Conservation (phyloP, 2,329 filamentous ascomycete species). For the Claviceps quebecensis region DNA sequence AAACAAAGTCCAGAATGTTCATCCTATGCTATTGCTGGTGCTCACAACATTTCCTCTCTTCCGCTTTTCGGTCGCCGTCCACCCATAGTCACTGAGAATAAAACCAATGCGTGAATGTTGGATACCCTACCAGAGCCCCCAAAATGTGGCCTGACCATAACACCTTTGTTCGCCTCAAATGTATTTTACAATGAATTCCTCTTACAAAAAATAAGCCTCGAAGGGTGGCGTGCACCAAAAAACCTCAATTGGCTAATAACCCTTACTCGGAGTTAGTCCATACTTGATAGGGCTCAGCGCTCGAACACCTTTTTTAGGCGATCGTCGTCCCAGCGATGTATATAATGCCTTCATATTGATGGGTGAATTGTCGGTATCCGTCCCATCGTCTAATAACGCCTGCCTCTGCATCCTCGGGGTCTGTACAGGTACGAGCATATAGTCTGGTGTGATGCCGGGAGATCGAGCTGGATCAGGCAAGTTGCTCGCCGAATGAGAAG, state of each 20-base stretch:
- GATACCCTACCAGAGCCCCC: not conserved
- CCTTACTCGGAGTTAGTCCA: constrained; percentile 24
- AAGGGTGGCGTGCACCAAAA: not conserved
- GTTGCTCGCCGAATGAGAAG: constrained; percentile 7
- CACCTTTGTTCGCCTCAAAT: not conserved
- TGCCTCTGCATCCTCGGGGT: constrained; percentile 32
- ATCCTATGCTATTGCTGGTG: not conserved
- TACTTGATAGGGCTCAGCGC: constrained; percentile 34
- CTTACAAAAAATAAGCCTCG: not conserved
- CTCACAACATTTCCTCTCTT: not conserved
- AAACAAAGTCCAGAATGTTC: not conserved
- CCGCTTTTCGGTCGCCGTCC: not conserved
- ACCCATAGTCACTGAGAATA: not conserved
- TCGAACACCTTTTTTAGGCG: constrained; percentile 35
- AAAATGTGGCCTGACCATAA: not conserved
- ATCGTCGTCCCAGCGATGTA: constrained; percentile 32
- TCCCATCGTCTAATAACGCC: constrained; percentile 29
- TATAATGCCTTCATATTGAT: constrained; percentile 27
- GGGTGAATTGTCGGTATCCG: constrained; percentile 38
- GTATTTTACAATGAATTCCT: not conserved
- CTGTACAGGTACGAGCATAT: constrained; percentile 37
- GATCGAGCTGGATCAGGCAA: constrained; percentile 12
- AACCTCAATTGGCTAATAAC: constrained; percentile 6
- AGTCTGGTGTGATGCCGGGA: constrained; percentile 24
- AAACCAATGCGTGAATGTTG: not conserved